Percentiles rank a stretch among this genome's conserved stretches.
Conservation (phyloP, 106 monocot genomes). For the Dendrobium catenatum region DNA sequence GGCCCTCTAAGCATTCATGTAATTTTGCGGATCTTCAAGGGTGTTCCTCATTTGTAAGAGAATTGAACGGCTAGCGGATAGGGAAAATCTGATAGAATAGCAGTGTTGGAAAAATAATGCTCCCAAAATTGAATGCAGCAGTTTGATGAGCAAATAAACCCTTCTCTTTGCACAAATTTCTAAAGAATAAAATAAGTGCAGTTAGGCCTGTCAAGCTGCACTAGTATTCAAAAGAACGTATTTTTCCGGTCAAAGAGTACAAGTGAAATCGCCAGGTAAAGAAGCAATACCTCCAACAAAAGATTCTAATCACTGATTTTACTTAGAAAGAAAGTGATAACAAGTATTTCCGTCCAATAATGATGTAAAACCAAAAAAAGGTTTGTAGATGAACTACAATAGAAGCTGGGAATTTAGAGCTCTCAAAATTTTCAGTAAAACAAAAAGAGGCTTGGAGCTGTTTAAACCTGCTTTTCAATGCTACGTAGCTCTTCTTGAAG, state of each 20-base stretch:
- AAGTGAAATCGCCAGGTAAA: background rate
- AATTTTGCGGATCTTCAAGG: background rate
- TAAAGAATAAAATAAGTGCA: no score
- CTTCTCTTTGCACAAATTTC: no score
- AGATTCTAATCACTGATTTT: no score
- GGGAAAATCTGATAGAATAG: background rate
- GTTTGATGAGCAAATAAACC: no score
- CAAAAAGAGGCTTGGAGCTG: background rate
- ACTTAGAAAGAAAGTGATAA: background rate
- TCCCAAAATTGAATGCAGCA: background rate
- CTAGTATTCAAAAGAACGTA: no score
- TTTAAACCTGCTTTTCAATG: slow-evolving; percentile 12
- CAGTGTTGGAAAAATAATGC: background rate
- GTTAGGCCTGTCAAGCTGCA: no score
- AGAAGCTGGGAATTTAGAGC: background rate
- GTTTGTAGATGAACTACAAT: background rate
- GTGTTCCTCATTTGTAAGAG: background rate
- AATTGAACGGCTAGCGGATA: background rate
- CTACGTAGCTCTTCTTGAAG: slow-evolving; percentile 64
- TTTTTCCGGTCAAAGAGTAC: no score
- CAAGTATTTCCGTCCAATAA: background rate
- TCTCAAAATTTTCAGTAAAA: background rate
- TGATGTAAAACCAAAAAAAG: background rate
- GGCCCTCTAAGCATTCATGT: background rate
- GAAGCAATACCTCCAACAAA: no score